Conservation (phyloP, 2,329 filamentous ascomycete species). For the Xylariaceae sp. region DNA sequence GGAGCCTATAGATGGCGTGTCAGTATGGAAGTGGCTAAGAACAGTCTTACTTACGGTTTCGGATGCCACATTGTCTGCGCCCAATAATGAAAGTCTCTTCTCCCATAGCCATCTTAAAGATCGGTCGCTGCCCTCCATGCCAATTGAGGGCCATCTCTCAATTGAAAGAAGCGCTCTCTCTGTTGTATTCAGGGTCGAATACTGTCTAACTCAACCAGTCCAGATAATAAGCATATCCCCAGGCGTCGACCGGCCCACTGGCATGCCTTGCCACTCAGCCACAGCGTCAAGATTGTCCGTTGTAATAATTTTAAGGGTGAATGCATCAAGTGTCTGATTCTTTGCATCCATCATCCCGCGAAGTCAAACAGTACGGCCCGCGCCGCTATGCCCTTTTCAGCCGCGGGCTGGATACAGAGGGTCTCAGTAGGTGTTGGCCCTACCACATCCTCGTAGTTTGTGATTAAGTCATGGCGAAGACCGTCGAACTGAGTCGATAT, state of each 20-base stretch:
- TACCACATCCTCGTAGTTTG: slow-evolving; percentile 22
- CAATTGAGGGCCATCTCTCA: slow-evolving; percentile 4
- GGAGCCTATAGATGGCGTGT: not conserved
- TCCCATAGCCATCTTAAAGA: slow-evolving; percentile 19
- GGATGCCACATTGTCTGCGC: slow-evolving; percentile 12
- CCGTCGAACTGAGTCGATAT: slow-evolving; percentile 21
- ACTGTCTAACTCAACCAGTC: slow-evolving; percentile 18
- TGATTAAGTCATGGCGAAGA: slow-evolving; percentile 20
- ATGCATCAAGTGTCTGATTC: slow-evolving; percentile 13
- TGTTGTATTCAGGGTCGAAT: slow-evolving; percentile 6
- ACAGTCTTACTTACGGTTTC: slow-evolving; percentile 2
- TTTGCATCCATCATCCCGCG: slow-evolving; percentile 17
- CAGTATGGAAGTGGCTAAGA: not conserved
- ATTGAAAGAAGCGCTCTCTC: slow-evolving; percentile 9
- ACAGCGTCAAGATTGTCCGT: slow-evolving; percentile 7
- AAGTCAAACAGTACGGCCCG: slow-evolving; percentile 20
- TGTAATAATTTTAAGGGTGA: slow-evolving; percentile 4
- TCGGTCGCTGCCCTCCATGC: slow-evolving; percentile 11
- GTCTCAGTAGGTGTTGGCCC: slow-evolving; percentile 14
- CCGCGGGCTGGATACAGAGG: slow-evolving; percentile 13
- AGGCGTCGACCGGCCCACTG: slow-evolving; percentile 1
- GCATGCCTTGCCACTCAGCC: slow-evolving; percentile 19
- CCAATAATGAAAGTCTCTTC: slow-evolving; percentile 14
- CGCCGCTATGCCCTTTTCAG: slow-evolving; percentile 20
- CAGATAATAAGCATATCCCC: slow-evolving; percentile 18